These are phyloP conservation scores for Fraxinus ornus DNA, from an alignment of 305 asterid genomes.

Conservation along the genomic window DNA sequence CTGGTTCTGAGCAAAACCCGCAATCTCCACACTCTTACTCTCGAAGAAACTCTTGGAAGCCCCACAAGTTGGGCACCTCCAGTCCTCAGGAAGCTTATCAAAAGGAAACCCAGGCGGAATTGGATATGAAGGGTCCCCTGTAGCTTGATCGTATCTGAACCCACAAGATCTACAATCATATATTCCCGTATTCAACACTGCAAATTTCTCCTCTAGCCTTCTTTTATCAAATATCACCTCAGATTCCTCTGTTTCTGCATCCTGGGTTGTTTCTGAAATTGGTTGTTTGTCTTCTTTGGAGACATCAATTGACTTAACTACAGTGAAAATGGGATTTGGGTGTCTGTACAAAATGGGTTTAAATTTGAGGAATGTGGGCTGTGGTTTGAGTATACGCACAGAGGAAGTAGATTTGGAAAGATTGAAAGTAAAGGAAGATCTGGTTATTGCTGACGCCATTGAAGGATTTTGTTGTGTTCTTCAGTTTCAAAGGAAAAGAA, in stretches of 20 bases:
- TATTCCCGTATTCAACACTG: constrained; percentile 79
- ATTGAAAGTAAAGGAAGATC: constrained; percentile 54
- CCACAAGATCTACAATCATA: constrained; percentile 89
- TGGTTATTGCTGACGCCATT: constrained; percentile 69
- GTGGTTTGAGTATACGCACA: constrained; percentile 35
- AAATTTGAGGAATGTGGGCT: constrained; percentile 33
- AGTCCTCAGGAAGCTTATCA: constrained; percentile 75
- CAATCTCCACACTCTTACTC: constrained; percentile 86
- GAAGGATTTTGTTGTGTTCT: background rate
- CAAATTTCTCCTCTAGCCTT: constrained; percentile 82
- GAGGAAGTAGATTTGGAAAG: constrained; percentile 40
- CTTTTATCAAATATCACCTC: constrained; percentile 33
- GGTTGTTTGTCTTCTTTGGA: constrained; percentile 77
- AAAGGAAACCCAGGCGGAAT: constrained; percentile 91
- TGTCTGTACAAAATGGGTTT: constrained; percentile 10
- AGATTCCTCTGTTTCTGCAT: constrained; percentile 23
- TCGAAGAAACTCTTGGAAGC: constrained; percentile 81
- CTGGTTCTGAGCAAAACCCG: constrained; percentile 91
- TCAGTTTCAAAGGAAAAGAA: background rate
- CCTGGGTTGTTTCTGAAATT: constrained; percentile 24
- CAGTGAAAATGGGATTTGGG: constrained; percentile 10
- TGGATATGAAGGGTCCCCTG: constrained; percentile 83
- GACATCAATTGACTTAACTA: constrained; percentile 58
- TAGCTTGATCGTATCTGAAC: constrained; percentile 50
- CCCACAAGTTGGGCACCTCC: constrained; percentile 94